Base-by-base conservation (phyloP, 2,329 filamentous ascomycete species). In the Penicillium oxalicum region DNA sequence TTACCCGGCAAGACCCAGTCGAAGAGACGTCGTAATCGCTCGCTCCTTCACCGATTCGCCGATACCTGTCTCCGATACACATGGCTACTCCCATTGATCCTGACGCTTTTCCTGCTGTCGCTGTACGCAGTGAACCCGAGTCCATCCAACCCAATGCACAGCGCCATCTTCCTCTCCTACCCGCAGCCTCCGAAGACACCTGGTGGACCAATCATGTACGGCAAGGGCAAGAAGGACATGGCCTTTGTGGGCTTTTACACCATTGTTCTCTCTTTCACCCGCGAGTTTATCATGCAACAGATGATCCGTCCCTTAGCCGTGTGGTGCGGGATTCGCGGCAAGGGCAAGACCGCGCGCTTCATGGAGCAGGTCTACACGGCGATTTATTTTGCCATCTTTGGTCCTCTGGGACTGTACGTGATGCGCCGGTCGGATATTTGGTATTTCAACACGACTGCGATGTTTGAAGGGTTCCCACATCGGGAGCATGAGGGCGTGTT, bases 341-440 rank as follows among this genome's bases (percentile, higher is more conserved):
- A 84, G 48, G 82, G 78, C 55, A 96, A 95, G 74, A 89, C 93
- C 63, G 80, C 84, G 12, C 85, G 91, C 32, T 96, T 95, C 77
- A 93, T 95, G 88, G 91, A 97, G 70, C 91, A 97, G 72, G 82
- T 86, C 64, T 97, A 97, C 72, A 95, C 91, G 1, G 91, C 90
- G 26, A 75, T 95, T 46, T 96, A 97, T 77, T 95, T 95, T 69
- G 82, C 71, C 39, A 67, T 93, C 49, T 83, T 94, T 49, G 89
- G 89, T 1, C 90, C 90, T 1, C 84, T 84, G 47, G 91, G 91
- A 46, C 70, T 96, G 62, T 96, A 86, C 66, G 87, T 96, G 66
- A 96, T 97, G 91, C 86, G 80, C 63, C 79, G 81, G 54, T 91
- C 88, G n/a, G 85, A 90, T 6, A 83, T 96, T 37, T 96, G 90